These are phyloP conservation scores for Metroxylon sagu DNA, from an alignment of 176 grass and related monocot genomes.

Conservation along the genomic window DNA sequence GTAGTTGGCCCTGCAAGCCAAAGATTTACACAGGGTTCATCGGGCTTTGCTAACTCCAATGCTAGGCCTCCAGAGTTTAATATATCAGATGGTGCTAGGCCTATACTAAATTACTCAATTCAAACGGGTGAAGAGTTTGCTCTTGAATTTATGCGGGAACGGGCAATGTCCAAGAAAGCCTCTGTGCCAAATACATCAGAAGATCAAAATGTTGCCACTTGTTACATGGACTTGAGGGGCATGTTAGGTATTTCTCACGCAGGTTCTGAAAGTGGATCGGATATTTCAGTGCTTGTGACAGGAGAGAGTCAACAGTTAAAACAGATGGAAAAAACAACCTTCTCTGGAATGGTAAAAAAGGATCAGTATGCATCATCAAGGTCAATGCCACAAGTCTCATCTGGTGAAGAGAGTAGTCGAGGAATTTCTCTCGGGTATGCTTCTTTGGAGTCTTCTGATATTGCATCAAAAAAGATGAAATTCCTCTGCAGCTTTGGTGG, in stretches of 20 bases:
- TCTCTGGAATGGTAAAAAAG: conserved; percentile 44
- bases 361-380: conserved; percentile 46
- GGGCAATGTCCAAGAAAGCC: conserved; percentile 62
- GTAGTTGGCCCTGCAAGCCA: conserved; percentile 31
- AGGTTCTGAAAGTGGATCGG: conserved; percentile 38
- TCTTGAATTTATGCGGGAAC: conserved; percentile 91
- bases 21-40: conserved; percentile 22
- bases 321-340: conserved; percentile 35
- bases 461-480: conserved; percentile 48
- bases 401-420: conserved; percentile 37
- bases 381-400: conserved; percentile 33
- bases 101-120: conserved; percentile 95
- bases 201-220: conserved; percentile 31
- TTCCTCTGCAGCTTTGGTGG: conserved; percentile 91
- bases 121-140: conserved; percentile 95
- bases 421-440: conserved; percentile 40
- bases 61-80: conserved; percentile 30
- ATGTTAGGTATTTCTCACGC: conserved; percentile 23
- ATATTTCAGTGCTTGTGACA: conserved; percentile 36
- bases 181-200: conserved; percentile 28
- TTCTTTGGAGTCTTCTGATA: conserved; percentile 64
- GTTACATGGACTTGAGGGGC: conserved; percentile 49
- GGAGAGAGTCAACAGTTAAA: conserved; percentile 26
- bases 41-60: conserved; percentile 24
- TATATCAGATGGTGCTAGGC: conserved; percentile 24